These are phyloP conservation scores for Cercophora newfieldiana DNA, from an alignment of 495 filamentous ascomycete genomes.

Conservation along the genomic window DNA sequence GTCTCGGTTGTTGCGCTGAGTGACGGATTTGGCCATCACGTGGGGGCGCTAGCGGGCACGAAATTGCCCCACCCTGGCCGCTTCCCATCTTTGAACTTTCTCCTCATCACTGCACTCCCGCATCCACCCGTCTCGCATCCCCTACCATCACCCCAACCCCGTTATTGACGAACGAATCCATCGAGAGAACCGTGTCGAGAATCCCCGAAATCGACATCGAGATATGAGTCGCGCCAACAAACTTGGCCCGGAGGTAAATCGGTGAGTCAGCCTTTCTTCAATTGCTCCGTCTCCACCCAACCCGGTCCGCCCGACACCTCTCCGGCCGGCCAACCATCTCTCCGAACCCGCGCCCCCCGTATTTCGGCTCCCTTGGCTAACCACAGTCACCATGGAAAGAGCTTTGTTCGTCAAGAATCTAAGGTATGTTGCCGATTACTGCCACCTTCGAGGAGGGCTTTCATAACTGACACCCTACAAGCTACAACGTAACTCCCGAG, in stretches of 20 bases:
- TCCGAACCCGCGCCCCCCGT: neutral
- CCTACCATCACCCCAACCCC: slow-evolving; percentile 20
- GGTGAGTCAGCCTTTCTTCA: slow-evolving; percentile 54
- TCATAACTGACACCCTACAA: slow-evolving; percentile 39
- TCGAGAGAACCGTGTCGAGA: slow-evolving; percentile 30
- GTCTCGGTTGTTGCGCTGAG: neutral
- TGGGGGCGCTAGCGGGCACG: slow-evolving; percentile 26
- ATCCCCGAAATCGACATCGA: slow-evolving; percentile 42
- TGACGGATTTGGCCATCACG: slow-evolving; percentile 27
- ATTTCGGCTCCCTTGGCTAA: slow-evolving; percentile 30
- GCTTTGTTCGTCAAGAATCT: slow-evolving; percentile 98
- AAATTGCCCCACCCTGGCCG: slow-evolving; percentile 21
- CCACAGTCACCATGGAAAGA: slow-evolving; percentile 50
- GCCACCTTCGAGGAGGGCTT: slow-evolving; percentile 6
- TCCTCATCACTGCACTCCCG: slow-evolving; percentile 35
- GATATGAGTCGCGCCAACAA: slow-evolving; percentile 81
- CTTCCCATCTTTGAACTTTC: slow-evolving; percentile 34
- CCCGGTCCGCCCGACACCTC: slow-evolving; percentile 6
- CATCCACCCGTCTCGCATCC: slow-evolving; percentile 31
- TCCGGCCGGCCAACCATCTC: neutral
- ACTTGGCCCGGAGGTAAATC: slow-evolving; percentile 94
- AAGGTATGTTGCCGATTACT: slow-evolving; percentile 59
- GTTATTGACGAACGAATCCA: slow-evolving; percentile 21
- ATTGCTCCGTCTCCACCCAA: slow-evolving; percentile 1
- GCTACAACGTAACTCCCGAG: slow-evolving; percentile 94